phyloP scores from a whole-genome alignment of 495 filamentous ascomycete species.

The Symbiotaphrina buchneri region DNA sequence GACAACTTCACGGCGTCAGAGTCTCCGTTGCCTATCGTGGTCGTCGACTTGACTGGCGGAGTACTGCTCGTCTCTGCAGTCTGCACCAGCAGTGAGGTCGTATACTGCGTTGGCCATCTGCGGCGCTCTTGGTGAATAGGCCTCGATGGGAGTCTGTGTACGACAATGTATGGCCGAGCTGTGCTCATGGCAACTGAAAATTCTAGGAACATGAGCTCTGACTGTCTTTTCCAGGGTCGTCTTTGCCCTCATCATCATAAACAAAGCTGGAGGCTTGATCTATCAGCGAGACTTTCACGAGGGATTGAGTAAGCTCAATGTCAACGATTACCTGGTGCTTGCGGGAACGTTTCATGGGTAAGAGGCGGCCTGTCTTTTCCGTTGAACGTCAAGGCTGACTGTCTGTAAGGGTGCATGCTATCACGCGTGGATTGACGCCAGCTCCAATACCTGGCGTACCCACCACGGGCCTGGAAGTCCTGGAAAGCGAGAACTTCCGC shows the following conservation, averaged over 20 bases:
- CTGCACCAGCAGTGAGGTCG: no score
- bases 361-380: constrained; percentile 5
- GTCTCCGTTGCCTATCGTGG: no score
- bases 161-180: no score
- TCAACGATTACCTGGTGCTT: constrained; percentile 92
- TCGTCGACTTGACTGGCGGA: no score
- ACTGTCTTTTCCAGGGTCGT: constrained; percentile 54
- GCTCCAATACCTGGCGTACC: constrained; percentile 11
- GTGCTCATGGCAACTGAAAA: no score
- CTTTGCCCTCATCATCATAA: constrained; percentile 87
- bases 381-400: no score
- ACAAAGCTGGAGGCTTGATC: constrained; percentile 90
- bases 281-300: constrained; percentile 84
- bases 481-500: constrained; percentile 80
- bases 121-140: no score
- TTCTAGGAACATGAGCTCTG: no score
- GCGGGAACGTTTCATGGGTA: constrained; percentile 94
- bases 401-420: constrained; percentile 67
- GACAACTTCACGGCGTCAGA: no score
- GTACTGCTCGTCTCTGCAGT: no score
- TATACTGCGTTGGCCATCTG: no score
- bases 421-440: constrained; percentile 22
- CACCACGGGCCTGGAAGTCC: constrained; percentile 61
- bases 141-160: no score
- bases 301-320: constrained; percentile 62